Evolutionary conservation across 495 filamentous ascomycete genomes (phyloP), one percentile per base, ranked within the genome.

Genomic region (Letharia columbiana): DNA sequence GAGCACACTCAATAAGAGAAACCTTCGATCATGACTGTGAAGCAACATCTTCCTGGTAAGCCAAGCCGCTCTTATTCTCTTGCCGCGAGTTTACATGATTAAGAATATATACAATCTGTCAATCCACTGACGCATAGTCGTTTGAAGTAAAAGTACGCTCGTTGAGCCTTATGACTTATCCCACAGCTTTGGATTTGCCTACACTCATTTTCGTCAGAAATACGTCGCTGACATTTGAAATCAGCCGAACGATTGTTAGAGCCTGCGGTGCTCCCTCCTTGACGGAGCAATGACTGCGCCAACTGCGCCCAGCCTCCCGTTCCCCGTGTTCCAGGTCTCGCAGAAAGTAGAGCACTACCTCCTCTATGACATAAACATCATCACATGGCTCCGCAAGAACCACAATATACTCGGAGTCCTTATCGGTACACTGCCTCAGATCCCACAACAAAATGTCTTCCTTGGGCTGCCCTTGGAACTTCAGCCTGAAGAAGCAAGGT

Each of bases 371-470:
- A 84, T 90, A 72, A 84, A 92, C 66, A 85, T 85, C 58, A 87
- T 95, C 58, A 89, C 89, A 72, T 86, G 91, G 78, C 79, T 96
- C 66, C 87, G 94, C 67, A 85, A 87, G 42, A 80, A 85, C 70
- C 82, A 97, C 77, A 86, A 91, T 74, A 95, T 96, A 71, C 91
- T 90, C 71, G 91, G 92, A 61, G 90, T 94, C 33, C 78, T 97
- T 59, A 88, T 88, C 58, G 94, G 94, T 52, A 90, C 88, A 4
- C 85, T 97, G 50, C 91, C 95, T 4, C 94, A 96, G 76, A 84
- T 88, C 52, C 91, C 93, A 9, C 91, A 93, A 70, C 94, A 98
- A 75, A 98, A 97, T 79, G 82, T 96, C 61, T 97, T 98, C 74
- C 82, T 92, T 65, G 91, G 94, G 28, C 75, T 98, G 45, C 94